Percentiles rank a stretch among this genome's conserved stretches.
phyloP scores from a whole-genome alignment of 768 basidiomycete genomes.

The Russula sp. region DNA sequence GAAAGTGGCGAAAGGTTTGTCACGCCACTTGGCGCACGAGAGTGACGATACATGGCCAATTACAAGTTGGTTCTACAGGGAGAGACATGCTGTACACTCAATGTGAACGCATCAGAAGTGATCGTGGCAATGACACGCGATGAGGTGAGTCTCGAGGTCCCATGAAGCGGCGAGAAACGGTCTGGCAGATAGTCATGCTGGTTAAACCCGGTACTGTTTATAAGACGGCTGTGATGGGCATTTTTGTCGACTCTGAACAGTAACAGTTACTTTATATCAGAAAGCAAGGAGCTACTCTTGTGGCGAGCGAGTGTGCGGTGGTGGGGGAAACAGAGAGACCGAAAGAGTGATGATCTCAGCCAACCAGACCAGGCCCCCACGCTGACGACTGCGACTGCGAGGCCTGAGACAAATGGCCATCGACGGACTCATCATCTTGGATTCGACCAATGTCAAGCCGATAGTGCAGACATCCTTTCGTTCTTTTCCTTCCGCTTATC shows the following conservation, averaged over 20 bases:
- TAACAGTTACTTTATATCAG: neutral
- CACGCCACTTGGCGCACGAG: neutral
- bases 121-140: no score
- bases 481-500: slow-evolving; percentile 69
- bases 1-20: neutral
- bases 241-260: neutral
- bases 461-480: slow-evolving; percentile 92
- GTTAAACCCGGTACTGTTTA: neutral
- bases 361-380: no score
- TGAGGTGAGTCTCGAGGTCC: neutral
- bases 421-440: slow-evolving; percentile 31
- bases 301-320: neutral
- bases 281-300: neutral
- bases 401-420: slow-evolving; percentile 23
- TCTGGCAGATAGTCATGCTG: no score
- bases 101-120: no score
- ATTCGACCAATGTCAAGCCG: slow-evolving; percentile 41
- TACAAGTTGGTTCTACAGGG: neutral
- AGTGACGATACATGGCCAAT: neutral
- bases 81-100: neutral
- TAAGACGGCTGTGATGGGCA: neutral
- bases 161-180: no score
- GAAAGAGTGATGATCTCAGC: neutral
- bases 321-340: no score
- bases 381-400: neutral